Evolutionary conservation across 192 early-diverging fungal genomes (phyloP).

Genomic region (Linnemannia zychae): DNA sequence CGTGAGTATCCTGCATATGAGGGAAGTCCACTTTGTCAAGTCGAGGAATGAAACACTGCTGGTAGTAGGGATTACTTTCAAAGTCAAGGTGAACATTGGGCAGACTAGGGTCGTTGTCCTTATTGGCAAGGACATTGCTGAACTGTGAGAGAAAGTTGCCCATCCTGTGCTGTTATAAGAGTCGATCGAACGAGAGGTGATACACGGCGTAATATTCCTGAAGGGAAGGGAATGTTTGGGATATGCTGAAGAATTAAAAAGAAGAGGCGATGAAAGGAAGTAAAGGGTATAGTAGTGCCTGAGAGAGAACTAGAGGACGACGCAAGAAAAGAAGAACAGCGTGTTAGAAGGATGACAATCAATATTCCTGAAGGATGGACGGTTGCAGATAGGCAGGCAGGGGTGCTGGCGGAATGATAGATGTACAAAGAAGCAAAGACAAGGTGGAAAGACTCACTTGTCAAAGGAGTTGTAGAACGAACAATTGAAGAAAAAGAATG

Average conservation of each 20-base stretch:
- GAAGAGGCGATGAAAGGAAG: neutral
- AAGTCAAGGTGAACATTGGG: slow-evolving; percentile 72
- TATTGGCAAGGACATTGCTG: slow-evolving; percentile 47
- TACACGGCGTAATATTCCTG: slow-evolving; percentile 8
- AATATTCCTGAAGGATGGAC: no score
- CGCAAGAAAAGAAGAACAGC: neutral
- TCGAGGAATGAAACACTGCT: neutral
- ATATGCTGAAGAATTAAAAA: neutral
- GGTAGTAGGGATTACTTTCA: slow-evolving; percentile 61
- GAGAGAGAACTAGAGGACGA: neutral
- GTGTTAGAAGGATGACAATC: neutral
- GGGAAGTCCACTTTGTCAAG: no score
- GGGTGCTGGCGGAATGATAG: neutral
- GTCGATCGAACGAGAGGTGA: neutral
- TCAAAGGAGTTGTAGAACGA: neutral
- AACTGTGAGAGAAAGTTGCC: slow-evolving; percentile 63
- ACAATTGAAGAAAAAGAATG: neutral
- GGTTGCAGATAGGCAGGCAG: neutral
- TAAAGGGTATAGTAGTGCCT: neutral
- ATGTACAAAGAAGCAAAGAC: neutral
- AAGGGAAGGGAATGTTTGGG: neutral
- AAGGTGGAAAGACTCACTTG: neutral
- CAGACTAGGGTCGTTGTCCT: slow-evolving; percentile 45
- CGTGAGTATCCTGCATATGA: neutral
- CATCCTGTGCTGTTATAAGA: slow-evolving; percentile 41